Evolutionary conservation across 257 asterid species (phyloP), one percentile per base, ranked within the genome.

Genomic region (Eustoma russellianum): DNA sequence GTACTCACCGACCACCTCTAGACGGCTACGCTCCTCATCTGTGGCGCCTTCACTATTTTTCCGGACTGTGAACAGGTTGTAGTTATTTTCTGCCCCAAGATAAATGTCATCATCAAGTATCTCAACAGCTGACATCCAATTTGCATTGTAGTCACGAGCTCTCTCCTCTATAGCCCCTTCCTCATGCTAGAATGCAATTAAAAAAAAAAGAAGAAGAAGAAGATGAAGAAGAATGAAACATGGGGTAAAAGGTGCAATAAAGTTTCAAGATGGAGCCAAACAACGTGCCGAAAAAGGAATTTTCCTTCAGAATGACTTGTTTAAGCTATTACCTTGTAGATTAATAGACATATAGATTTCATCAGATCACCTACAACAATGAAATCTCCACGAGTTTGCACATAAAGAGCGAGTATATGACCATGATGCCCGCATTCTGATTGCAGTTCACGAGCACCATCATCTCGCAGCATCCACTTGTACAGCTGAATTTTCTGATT

Each of bases 101-200:
- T 85, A 88, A 33, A 83, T 78, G 62, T 92, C 97, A 54, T 85
- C 97, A 46, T 92, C 95, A 5, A 88, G 94, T 66, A 92, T 92
- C 83, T 88, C 98, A 2, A 92, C 95, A n/a, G 98, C 97, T 18
- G 98, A 79, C 97, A 85, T 92, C 98, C 98, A 92, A 54, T 92
- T 92, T 7, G 95, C 97, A 5, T 92, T 88, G 78, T 92, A 92
- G 76, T 92, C 97, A 33, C 94, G 93, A 7, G 98, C 98, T 67
- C 95, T 88, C 79, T 88, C 98, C 77, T 88, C 95, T 17, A 92
- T 92, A 41, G 98, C 97, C 51, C 98, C 98, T 79, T 92, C 98
- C 70, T 92, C 98, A 3, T 88, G 93, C 98, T 92, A 77, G 12
- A 16, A 51, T 3, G 18, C 30, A 24, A 58, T 41, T 30, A 63